A percentile compares a stretch with the other conserved stretches of the same genome.
phyloP scores from a whole-genome alignment of 2,329 filamentous ascomycete species.

The Talaromyces funiculosus region DNA sequence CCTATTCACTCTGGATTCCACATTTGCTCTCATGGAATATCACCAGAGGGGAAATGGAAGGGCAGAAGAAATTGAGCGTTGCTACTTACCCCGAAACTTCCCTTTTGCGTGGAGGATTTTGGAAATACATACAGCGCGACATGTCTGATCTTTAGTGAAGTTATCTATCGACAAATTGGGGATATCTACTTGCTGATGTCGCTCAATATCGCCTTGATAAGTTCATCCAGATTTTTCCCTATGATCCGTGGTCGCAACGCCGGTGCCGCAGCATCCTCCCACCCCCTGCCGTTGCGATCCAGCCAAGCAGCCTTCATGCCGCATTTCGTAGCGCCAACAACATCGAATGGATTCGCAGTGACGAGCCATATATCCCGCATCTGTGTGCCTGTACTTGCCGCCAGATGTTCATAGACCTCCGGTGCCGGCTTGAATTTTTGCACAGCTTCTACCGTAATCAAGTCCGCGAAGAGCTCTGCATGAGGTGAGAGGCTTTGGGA shows the following conservation, averaged over 20 bases:
- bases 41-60: slow-evolving; percentile 45
- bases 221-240: slow-evolving; percentile 53
- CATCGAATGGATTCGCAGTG: slow-evolving; percentile 68
- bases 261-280: slow-evolving; percentile 57
- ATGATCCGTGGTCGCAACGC: slow-evolving; percentile 49
- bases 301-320: slow-evolving; percentile 64
- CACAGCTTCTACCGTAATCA: slow-evolving; percentile 59
- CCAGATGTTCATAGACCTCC: slow-evolving; percentile 57
- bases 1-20: slow-evolving; percentile 45
- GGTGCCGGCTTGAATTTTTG: slow-evolving; percentile 61
- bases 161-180: no score
- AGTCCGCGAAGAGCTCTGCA: slow-evolving; percentile 45
- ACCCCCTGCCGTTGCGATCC: slow-evolving; percentile 57
- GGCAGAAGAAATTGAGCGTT: slow-evolving; percentile 32
- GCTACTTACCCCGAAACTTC: slow-evolving; percentile 43
- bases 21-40: slow-evolving; percentile 31
- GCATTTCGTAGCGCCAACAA: slow-evolving; percentile 56
- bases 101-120: slow-evolving; percentile 39
- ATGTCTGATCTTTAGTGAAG: no score
- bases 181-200: not conserved
- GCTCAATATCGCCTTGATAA: slow-evolving; percentile 24
- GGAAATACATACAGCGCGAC: slow-evolving; percentile 42
- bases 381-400: slow-evolving; percentile 45
- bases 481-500: slow-evolving; percentile 53
- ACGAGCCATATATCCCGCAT: slow-evolving; percentile 60